Evolutionary conservation across 306 rosid species (phyloP), one percentile per base, ranked within the genome.

Genomic region (Aeschynomene evenia): DNA sequence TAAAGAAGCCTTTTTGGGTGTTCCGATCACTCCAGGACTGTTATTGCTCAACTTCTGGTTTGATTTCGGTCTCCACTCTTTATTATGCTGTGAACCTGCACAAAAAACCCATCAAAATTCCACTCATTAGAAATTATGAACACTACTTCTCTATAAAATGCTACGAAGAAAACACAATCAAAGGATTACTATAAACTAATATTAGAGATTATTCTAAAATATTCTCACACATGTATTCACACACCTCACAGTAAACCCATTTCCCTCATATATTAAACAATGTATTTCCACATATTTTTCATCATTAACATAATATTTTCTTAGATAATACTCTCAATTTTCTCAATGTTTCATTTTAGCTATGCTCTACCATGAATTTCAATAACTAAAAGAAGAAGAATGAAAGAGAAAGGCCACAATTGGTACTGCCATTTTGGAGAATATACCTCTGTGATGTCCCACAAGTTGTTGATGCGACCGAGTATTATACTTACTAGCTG

Each of bases 11-110:
- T 86, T 86, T 60, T 84, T 79, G 10, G 91, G 95, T n/a, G 84
- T 84, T 75, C 96, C 99, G 52, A 91, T 89, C 54, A 91, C 97
- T 54, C 96, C 95, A 71, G 86, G 93, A 77, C 56, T 62, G 31
- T 74, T 89, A 31, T 72, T 73, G 70, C 77, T 85, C 40, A 71
- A 60, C 77, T 91, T 95, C 82, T 85, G 88, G 85, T 96, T 91
- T 62, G 87, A 84, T 73, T 95, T 95, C 45, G 99, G 99, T 77
- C 87, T 95, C 99, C 99, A 95, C 83, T 87, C 95, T 78, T 87
- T 94, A 77, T 83, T 91, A 65, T 87, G 89, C 79, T 89, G 99
- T 55, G 90, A 63, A 73, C 79, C 99, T 95, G 93, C 88, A 85
- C 55, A 61, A 78, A 50, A n/a, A 71, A 82, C 45, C 49, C 64